Conservation (phyloP, 352 stramenopile genomes). For the Pythium coloratum region DNA sequence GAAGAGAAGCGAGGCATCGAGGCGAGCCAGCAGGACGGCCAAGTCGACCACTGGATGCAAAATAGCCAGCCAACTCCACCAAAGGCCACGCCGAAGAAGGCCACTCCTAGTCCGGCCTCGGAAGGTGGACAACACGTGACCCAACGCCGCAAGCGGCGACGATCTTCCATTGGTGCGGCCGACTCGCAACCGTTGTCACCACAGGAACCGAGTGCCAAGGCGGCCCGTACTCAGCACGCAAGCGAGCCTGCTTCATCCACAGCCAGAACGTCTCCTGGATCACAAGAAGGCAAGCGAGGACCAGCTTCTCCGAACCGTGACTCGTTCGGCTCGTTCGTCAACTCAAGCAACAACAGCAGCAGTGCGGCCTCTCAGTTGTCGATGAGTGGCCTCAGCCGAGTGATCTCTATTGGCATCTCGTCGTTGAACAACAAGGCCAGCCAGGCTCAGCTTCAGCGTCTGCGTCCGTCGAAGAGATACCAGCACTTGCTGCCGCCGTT, state of each 20-base stretch:
- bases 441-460: background rate
- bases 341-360: background rate
- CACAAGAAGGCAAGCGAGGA: background rate
- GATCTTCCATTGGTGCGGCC: background rate
- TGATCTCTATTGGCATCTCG: conserved; percentile 7
- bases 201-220: conserved; percentile 10
- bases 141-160: conserved; percentile 18
- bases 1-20: background rate
- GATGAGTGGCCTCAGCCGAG: background rate
- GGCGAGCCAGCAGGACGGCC: conserved; percentile 22
- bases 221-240: background rate
- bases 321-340: background rate
- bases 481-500: conserved; percentile 29
- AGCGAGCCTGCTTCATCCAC: background rate
- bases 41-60: conserved; percentile 22
- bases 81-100: background rate
- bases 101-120: background rate
- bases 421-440: conserved; percentile 16
- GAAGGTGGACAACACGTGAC: background rate
- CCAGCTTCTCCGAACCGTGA: background rate
- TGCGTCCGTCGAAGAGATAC: conserved; percentile 22
- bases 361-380: background rate
- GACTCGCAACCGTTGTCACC: conserved; percentile 2
- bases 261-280: background rate
- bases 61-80: background rate